Evolutionary conservation across 2,329 filamentous ascomycete genomes (phyloP).

Genomic region (Chaetomiaceae sp.): DNA sequence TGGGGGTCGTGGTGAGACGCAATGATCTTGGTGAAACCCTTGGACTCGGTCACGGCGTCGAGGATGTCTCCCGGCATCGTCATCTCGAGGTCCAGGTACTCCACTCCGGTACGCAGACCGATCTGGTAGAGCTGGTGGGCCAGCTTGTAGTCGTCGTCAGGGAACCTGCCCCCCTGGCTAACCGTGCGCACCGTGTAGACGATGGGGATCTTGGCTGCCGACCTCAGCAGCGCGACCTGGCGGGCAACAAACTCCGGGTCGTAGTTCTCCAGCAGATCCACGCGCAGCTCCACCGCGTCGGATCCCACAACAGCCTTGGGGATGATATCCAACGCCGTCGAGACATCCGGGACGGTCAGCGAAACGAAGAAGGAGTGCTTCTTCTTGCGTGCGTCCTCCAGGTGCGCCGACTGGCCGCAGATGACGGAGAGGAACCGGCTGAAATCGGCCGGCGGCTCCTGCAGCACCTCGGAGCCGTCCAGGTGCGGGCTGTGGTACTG

Average conservation of each 20-base stretch:
- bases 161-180: conserved; percentile 83
- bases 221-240: conserved; percentile 75
- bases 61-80: conserved; percentile 75
- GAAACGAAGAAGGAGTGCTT: conserved; percentile 89
- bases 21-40: conserved; percentile 76
- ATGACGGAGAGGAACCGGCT: conserved; percentile 66
- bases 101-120: conserved; percentile 77
- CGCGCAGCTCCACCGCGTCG: conserved; percentile 90
- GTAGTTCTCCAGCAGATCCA: conserved; percentile 79
- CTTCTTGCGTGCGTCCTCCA: conserved; percentile 54
- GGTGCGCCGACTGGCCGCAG: conserved; percentile 55
- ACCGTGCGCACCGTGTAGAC: conserved; percentile 88
- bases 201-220: conserved; percentile 67
- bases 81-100: conserved; percentile 92
- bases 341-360: conserved; percentile 73
- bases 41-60: conserved; percentile 58
- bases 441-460: conserved; percentile 61
- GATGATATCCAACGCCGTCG: conserved; percentile 58
- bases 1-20: conserved; percentile 91
- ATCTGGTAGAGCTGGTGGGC: conserved; percentile 70
- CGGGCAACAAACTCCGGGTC: conserved; percentile 71
- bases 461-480: conserved; percentile 37
- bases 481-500: conserved; percentile 79
- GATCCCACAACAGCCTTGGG: conserved; percentile 73
- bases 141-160: conserved; percentile 67